Evolutionary conservation across 2,329 filamentous ascomycete genomes (phyloP), one percentile per base, ranked within the genome.

Genomic region (Penicillium sp.): DNA sequence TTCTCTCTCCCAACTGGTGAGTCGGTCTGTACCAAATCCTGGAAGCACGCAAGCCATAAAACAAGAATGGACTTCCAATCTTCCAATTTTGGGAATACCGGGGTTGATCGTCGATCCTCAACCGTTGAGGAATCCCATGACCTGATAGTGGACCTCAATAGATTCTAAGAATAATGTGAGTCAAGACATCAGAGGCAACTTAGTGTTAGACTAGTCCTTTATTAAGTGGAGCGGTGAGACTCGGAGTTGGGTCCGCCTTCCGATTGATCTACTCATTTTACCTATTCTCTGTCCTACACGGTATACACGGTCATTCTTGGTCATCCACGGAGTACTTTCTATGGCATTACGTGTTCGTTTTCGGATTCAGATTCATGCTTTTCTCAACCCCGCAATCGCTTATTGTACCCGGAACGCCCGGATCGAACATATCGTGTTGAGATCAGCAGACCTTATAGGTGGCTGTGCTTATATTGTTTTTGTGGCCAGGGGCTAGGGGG

Each of bases 151-250:
- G 39, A 42, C 3, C 35, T 49, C n/a, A 17, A 49, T 29, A n/a
- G 29, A 7, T 25, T 27, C 31, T 36, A 47, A 35, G 49, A 52
- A 53, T 45, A 45, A 52, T 25, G 45, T 42, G 33, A 39, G 42
- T 31, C 44, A 33, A 50, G 47, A 19, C 47, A 21, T 27, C 13
- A 35, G 33, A 41, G 29, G 23, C 19, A 42, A 21, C 29, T 17
- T 38, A 38, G 51, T 19, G 50, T 45, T 25, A 21, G n/a, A 51
- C 31, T 43, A 19, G 13, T 31, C 19, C 10, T 27, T 12, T 23
- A 21, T 27, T 41, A 44, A 49, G 63, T 59, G 63, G 55, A 60
- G 65, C 61, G 65, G 64, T 65, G 59, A 65, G 49, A 49, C 8
- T 36, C 53, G 53, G 53, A 56, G 47, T 52, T 52, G 33, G 17